Evolutionary conservation across 1,139 yeast genomes (phyloP), one percentile per base, ranked within the genome.

Genomic region (Yamadazyma aaseri): DNA sequence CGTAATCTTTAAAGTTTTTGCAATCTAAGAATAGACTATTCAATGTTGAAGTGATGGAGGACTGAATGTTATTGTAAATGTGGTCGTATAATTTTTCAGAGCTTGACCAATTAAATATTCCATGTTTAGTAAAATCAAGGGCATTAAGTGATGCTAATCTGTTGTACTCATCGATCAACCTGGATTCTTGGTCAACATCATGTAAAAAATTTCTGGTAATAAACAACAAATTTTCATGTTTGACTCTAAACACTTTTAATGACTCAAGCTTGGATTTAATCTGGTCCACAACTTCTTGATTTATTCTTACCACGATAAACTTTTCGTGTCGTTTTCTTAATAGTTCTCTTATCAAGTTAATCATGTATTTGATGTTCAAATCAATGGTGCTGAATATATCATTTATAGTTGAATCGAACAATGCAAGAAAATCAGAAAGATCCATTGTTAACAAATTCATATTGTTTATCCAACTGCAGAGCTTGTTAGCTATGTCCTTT

Each of bases 241-340:
- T 65, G 0, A 50, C 41, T 43, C 90, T 65, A 42, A 86, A 73
- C 0, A 56, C 48, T 6, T 52, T 53, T 2, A 84, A 50, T 23
- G 67, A 63, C 1, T 57, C 63, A 1, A 85, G 42, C 25, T 79
- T 60, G 2, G 71, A 73, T 41, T 66, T 70, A 6, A 84, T 50
- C 12, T 54, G 56, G 0, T 51, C 51, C 18, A 81, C 76, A 2
- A 63, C 55, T 1, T 46, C 49, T 13, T 79, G 72, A 22, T 66
- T 64, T 11, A 86, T 68, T 42, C 81, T 73, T 12, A 86, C 75
- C 17, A 82, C 73, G 20, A 83, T 72, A 51, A 84, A 84, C 43
- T 79, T 81, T 38, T 86, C 95, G 11, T 79, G 76, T 30, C 95
- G 64, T 50, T 81, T 86, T 40, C 97, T 67, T 23, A 85, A 65